phyloP scores from a whole-genome alignment of 805 yeast species.

The Candida sphagnicola region DNA sequence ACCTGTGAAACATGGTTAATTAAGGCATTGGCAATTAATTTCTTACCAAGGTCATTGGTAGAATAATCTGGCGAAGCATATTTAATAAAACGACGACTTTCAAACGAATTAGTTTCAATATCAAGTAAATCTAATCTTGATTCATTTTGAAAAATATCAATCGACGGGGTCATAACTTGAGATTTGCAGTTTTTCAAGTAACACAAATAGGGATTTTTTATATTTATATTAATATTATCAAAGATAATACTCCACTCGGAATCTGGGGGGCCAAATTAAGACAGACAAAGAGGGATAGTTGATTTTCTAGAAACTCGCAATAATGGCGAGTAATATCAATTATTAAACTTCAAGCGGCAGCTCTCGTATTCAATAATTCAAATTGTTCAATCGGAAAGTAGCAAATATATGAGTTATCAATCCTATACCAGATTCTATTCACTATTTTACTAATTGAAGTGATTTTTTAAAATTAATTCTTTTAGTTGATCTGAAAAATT shows the following conservation, averaged over 20 bases:
- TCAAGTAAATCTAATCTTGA: not conserved
- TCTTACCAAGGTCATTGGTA: not conserved
- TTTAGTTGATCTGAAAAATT: not conserved
- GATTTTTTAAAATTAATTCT: not conserved
- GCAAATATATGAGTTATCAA: not conserved
- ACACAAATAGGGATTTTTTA: not conserved
- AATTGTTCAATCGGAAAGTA: not conserved
- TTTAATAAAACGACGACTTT: not conserved
- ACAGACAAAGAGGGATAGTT: slow-evolving; percentile 4
- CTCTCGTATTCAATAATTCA: slow-evolving; percentile 27
- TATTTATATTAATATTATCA: not conserved
- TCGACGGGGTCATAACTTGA: slow-evolving; percentile 20
- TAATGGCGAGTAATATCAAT: slow-evolving; percentile 26
- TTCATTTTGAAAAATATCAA: slow-evolving; percentile 7
- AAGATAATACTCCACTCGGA: slow-evolving; percentile 1
- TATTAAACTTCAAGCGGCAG: slow-evolving; percentile 40
- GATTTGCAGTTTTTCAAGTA: not conserved
- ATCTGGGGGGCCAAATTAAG: slow-evolving; percentile 5
- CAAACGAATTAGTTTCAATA: not conserved
- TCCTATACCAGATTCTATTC: not conserved
- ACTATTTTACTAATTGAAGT: not conserved
- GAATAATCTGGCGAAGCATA: not conserved
- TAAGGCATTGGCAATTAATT: slow-evolving; percentile 37
- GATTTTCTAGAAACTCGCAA: slow-evolving; percentile 22
- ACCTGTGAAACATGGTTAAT: slow-evolving; percentile 36